Base-by-base conservation (phyloP, 192 early-diverging fungal genomes). In the Backusella sp. region DNA sequence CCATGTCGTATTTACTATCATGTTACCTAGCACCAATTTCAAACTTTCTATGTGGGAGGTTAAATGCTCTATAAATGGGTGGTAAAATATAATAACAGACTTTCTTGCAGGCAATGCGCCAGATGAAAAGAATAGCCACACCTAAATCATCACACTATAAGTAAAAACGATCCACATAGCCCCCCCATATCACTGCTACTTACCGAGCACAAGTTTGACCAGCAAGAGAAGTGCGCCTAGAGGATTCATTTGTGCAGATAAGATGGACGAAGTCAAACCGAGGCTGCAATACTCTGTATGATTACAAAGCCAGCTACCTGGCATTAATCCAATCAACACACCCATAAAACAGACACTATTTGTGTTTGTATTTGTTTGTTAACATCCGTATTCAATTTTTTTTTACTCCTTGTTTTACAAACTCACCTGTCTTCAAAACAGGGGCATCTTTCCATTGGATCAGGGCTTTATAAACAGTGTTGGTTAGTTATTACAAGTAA, bases 401-500 rank as follows among this genome's bases (percentile, higher is more conserved):
- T 15, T 37, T 19, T 36, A 28, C 26, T 62, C 26, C 7, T 12
- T 59, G 14, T 59, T 49, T 19, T 12, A 26, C n/a, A 46, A 23
- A 70, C 32, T 42, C 72, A 81, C 83, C 84, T 86, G 72, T 94
- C 92, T 69, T 94, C 91, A 74, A 91, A 92, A 77, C 92, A 94
- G 1, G 92, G 92, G 75, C 92, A 94, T 49, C 87, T 79, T 36
- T 89, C 91, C n/a, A 90, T 83, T 2, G 91, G 90, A 75, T 94
- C 87, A 19, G 92, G 92, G 72, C 80, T 81, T 66, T 30, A 15
- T 52, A 3, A 41, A 36, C 73, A 76, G 79, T 80, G 2, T 81
- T 83, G 66, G 78, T 72, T 83, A 69, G 78, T 70, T 76, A 5
- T 15, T 9, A 39, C 19, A 17, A 76, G 44, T 14, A 26, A 19